Conservation (phyloP, 2,329 filamentous ascomycete species). For the Nothophaeocryptopus gaeumannii region DNA sequence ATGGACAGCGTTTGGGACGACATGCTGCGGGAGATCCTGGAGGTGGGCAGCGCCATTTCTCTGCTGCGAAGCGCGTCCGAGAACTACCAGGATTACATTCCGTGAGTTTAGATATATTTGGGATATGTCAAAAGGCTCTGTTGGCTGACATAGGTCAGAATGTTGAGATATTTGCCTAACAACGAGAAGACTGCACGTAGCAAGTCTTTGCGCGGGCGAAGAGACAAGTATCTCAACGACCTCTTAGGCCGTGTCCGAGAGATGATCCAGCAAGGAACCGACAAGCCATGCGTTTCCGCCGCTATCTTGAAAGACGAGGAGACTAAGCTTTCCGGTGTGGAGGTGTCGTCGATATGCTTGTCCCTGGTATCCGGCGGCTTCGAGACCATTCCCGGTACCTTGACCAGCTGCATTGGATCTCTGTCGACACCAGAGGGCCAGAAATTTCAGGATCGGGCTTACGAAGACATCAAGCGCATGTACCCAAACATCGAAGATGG, state of each 20-base stretch:
- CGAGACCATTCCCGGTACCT: conserved; percentile 54
- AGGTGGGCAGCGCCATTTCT: conserved; percentile 53
- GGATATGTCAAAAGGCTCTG: too few species aligned
- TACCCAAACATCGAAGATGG: conserved; percentile 49
- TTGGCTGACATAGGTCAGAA: background rate
- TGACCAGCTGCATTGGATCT: conserved; percentile 53
- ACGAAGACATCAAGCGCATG: conserved; percentile 50
- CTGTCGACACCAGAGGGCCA: conserved; percentile 50
- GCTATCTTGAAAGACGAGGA: conserved; percentile 56
- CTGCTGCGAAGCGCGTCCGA: conserved; percentile 52
- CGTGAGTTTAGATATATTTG: conserved; percentile 20
- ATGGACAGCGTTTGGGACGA: conserved; percentile 55
- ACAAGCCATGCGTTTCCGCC: conserved; percentile 55
- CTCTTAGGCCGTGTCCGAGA: conserved; percentile 45
- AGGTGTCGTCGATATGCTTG: conserved; percentile 54
- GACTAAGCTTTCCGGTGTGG: conserved; percentile 52
- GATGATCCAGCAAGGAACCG: conserved; percentile 52
- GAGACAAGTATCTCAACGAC: conserved; percentile 51
- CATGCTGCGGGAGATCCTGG: conserved; percentile 51
- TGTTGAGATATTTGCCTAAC: conserved; percentile 51
- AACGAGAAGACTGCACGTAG: conserved; percentile 51
- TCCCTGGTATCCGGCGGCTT: conserved; percentile 55
- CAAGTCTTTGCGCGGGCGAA: conserved; percentile 47
- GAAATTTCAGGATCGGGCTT: conserved; percentile 52
- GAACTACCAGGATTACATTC: conserved; percentile 55